phyloP scores from a whole-genome alignment of 371 early-diverging fungal genomes.

The Syncephalastrum contaminatum region DNA sequence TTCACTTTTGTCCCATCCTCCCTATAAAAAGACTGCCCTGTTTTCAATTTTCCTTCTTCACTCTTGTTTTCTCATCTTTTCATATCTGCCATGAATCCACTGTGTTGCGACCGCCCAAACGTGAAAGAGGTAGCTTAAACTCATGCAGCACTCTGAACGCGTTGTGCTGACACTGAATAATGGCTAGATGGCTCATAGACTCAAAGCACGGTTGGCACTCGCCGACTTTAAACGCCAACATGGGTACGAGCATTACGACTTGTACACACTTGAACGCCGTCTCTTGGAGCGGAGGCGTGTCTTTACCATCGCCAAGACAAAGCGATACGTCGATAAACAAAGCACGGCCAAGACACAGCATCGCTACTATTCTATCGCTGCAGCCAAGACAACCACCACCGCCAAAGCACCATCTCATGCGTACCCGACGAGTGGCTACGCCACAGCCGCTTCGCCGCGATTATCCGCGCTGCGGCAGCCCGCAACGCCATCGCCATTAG shows the following conservation, averaged over 20 bases:
- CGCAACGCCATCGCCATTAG: too few species aligned
- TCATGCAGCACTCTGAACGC: neutral
- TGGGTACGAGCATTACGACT: constrained; percentile 31
- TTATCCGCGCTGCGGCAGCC: too few species aligned
- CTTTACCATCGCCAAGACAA: constrained; percentile 1
- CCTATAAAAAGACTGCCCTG: constrained; percentile 2
- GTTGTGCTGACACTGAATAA: neutral
- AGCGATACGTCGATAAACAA: neutral
- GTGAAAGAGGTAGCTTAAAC: constrained; percentile 6
- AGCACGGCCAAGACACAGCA: constrained; percentile 17
- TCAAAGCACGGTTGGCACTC: constrained; percentile 24
- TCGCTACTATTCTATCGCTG: constrained; percentile 30
- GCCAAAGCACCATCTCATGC: constrained; percentile 1
- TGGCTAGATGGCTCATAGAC: constrained; percentile 22
- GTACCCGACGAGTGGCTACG: neutral
- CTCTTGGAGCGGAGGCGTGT: constrained; percentile 7
- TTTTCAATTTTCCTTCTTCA: constrained; percentile 3
- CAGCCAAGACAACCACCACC: constrained; percentile 18
- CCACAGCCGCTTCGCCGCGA: constrained; percentile 2
- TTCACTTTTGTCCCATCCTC: neutral
- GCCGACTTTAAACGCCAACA: constrained; percentile 31
- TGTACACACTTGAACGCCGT: constrained; percentile 25
- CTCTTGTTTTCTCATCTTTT: constrained; percentile 2
- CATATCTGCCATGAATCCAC: constrained; percentile 1
- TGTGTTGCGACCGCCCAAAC: constrained; percentile 4